Evolutionary conservation across 768 basidiomycete species (phyloP).

Genomic region (Lactarius tabidus): DNA sequence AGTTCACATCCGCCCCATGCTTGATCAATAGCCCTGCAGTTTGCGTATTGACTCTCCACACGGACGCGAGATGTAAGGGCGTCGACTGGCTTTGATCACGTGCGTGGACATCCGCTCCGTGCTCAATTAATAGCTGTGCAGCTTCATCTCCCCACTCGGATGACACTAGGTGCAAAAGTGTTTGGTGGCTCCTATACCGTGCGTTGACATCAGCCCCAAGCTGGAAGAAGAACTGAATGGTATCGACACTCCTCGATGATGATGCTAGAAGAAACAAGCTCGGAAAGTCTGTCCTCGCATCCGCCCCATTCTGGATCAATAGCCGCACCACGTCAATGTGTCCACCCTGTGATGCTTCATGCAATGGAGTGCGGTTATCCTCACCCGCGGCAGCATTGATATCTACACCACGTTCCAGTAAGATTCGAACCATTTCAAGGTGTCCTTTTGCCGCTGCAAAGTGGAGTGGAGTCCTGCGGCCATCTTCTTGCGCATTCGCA

Average conservation of each 20-base stretch:
- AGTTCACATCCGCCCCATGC: too few species aligned
- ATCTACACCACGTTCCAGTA: too few species aligned
- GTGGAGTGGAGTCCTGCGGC: not conserved
- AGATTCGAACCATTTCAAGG: too few species aligned
- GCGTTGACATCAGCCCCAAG: not conserved
- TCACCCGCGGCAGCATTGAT: not conserved
- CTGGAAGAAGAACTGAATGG: not conserved
- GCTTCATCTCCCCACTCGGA: not conserved
- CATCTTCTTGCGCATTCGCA: not conserved
- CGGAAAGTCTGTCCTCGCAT: too few species aligned
- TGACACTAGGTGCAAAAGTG: not conserved
- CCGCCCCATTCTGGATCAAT: too few species aligned
- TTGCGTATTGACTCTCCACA: too few species aligned
- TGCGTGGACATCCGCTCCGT: not conserved
- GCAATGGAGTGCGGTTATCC: not conserved
- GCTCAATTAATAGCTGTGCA: not conserved
- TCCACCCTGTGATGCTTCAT: not conserved
- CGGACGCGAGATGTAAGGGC: too few species aligned
- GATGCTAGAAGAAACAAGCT: too few species aligned
- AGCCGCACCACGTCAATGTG: too few species aligned
- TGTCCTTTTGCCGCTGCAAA: too few species aligned
- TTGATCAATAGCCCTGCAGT: too few species aligned
- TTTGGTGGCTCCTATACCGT: not conserved
- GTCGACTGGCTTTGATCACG: not conserved
- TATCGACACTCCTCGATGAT: too few species aligned